A percentile compares a stretch with the other conserved stretches of the same genome.
These are phyloP conservation scores for Apiotrichum montevideense DNA, from an alignment of 1,284 basidiomycete genomes.

Conservation along the genomic window DNA sequence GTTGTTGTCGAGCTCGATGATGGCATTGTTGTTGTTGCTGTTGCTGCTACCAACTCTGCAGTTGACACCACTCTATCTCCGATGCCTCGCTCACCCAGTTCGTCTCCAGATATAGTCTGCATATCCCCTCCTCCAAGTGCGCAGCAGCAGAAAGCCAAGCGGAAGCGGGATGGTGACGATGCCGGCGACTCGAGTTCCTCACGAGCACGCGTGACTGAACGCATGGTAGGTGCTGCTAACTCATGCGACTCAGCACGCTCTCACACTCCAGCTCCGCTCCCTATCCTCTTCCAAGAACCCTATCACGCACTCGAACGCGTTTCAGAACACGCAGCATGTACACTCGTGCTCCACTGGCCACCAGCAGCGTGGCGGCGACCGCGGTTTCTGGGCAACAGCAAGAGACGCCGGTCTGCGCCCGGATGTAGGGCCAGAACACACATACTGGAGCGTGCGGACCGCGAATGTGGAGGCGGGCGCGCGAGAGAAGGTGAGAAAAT, in stretches of 20 bases:
- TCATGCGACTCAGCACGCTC: background rate
- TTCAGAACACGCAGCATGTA: slow-evolving; percentile 37
- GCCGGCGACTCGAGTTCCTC: background rate
- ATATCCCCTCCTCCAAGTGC: slow-evolving; percentile 26
- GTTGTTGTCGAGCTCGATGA: too few relatives aligned
- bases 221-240: slow-evolving; percentile 21
- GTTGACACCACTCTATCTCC: too few relatives aligned
- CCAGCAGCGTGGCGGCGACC: slow-evolving; percentile 37
- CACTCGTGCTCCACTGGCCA: slow-evolving; percentile 41
- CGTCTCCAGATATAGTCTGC: slow-evolving; percentile 35
- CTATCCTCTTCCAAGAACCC: slow-evolving; percentile 31
- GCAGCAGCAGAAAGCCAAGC: background rate
- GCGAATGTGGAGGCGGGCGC: slow-evolving; percentile 38
- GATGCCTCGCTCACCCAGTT: slow-evolving; percentile 21
- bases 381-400: slow-evolving; percentile 21
- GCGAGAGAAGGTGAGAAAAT: slow-evolving; percentile 25
- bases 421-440: slow-evolving; percentile 20
- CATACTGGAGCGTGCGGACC: slow-evolving; percentile 41
- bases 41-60: background rate
- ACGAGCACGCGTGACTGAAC: slow-evolving; percentile 20
- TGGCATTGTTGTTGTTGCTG: background rate
- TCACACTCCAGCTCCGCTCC: slow-evolving; percentile 25
- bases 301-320: slow-evolving; percentile 41
- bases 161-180: background rate
- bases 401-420: slow-evolving; percentile 1